Evolutionary conservation across 192 early-diverging fungal genomes (phyloP), one percentile per base, ranked within the genome.

Genomic region (Thamnidium elegans): DNA sequence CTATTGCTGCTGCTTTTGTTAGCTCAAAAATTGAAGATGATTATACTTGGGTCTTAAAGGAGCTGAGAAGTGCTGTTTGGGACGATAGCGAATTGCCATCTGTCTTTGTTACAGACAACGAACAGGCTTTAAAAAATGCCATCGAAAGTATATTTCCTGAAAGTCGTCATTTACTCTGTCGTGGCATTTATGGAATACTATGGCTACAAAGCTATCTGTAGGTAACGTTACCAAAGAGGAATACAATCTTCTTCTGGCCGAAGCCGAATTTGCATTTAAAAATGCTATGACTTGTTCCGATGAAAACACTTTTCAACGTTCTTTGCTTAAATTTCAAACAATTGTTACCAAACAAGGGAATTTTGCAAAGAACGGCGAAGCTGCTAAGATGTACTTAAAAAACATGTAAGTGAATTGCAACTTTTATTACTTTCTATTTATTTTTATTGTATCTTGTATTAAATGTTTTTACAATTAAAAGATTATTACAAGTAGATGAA

Each of bases 71-170:
- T 5, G 8, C 30, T 21, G 7, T 53, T 19, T 53, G 51, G 51
- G 1, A 6, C 0, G 23, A 30, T 53, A 4, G 7, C 5, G 7
- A 0, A 11, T 31, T 53, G 7, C 51, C 51, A 11, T 30, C 20
- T 31, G 51, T 53, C 6, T 53, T 53, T 26, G 51, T 53, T 11
- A 53, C 51, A 11, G 51, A 31, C 23, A 53, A 53, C 21, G 10
- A 53, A 14, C 20, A 31, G 7, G 51, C 51, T 3, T 31, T 53
- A 2, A 11, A 21, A 30, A 26, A 53, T 14, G 9, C 51, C 19
- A 30, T 53, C 6, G 21, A 53, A 3, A 53, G 17, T 30, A 19
- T 53, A 26, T 53, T 53, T 30, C 51, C 51, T 30, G 51, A 30
- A 31, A 30, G 23, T 7, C 1, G 11, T 3, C 20, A 30, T 26